Conservation (phyloP, 73 alveolate genomes). For the Breviolum minutum region DNA sequence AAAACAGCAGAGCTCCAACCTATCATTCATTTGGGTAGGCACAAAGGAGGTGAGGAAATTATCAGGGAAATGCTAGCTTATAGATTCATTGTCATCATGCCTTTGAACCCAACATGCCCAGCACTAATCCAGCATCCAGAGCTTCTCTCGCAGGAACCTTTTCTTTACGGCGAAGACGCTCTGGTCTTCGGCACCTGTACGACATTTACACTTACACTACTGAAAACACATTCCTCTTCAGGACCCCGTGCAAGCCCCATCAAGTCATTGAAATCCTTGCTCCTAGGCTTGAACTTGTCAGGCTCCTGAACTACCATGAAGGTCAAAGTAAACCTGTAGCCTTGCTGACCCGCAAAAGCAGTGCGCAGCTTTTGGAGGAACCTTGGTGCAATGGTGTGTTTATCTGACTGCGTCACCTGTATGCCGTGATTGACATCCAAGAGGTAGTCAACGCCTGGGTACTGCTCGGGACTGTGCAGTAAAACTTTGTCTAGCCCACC, state of each 20-base stretch:
- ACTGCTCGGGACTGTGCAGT: constrained; percentile 38
- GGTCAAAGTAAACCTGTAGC: constrained; percentile 47
- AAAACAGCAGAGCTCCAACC: too few relatives aligned
- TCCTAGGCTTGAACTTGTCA: not conserved
- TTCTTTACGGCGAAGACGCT: too few relatives aligned
- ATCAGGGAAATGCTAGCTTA: too few relatives aligned
- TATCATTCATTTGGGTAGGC: too few relatives aligned
- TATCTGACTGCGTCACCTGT: constrained; percentile 6
- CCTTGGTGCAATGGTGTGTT: constrained; percentile 24
- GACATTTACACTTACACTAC: constrained; percentile 4
- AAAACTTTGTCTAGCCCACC: constrained; percentile 33
- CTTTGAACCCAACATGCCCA: too few relatives aligned
- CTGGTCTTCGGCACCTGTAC: not conserved
- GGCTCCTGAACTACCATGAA: constrained; percentile 15
- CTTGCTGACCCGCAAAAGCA: not conserved
- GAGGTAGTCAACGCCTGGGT: constrained; percentile 65
- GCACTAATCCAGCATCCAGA: too few relatives aligned
- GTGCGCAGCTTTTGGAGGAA: constrained; percentile 24
- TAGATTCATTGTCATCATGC: too few relatives aligned
- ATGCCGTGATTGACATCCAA: constrained; percentile 56
- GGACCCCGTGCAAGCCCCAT: constrained; percentile 22
- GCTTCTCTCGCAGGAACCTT: too few relatives aligned
- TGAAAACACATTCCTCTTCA: not conserved
- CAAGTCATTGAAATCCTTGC: not conserved
- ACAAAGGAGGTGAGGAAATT: too few relatives aligned